phyloP scores from a whole-genome alignment of 75 land plant genomes.

The Ceratopteris richardii region DNA sequence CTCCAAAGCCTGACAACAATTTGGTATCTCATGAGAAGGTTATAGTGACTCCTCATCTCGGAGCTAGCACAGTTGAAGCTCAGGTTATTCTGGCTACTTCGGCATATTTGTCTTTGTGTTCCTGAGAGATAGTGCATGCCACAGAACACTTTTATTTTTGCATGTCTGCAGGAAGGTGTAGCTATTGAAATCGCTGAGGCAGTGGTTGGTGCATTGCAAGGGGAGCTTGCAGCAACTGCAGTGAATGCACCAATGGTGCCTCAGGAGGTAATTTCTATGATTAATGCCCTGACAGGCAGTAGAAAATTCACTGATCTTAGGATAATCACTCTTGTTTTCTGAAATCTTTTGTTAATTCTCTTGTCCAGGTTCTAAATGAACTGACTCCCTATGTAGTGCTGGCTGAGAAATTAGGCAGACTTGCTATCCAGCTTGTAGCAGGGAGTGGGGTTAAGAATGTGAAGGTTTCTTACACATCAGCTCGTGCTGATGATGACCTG shows the following conservation, averaged over 20 bases:
- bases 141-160: neutral
- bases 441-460: slow-evolving; percentile 65
- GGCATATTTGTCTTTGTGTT: neutral
- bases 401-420: slow-evolving; percentile 82
- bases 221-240: slow-evolving; percentile 92
- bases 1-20: slow-evolving; percentile 60
- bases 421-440: slow-evolving; percentile 76
- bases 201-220: slow-evolving; percentile 80
- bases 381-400: slow-evolving; percentile 65
- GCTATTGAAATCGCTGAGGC: slow-evolving; percentile 98
- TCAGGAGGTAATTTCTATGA: slow-evolving; percentile 47
- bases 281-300: no score
- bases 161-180: slow-evolving; percentile 71
- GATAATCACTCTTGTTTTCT: no score
- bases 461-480: slow-evolving; percentile 57
- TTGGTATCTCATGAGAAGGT: slow-evolving; percentile 79
- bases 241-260: slow-evolving; percentile 98
- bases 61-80: slow-evolving; percentile 94
- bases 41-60: slow-evolving; percentile 87
- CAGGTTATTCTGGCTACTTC: slow-evolving; percentile 33
- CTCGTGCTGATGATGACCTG: slow-evolving; percentile 61
- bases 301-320: no score
- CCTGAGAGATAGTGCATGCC: neutral
- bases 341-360: no score
- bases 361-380: no score